Conservation (phyloP, 2,329 filamentous ascomycete genomes). For the Parafenestella ontariensis region DNA sequence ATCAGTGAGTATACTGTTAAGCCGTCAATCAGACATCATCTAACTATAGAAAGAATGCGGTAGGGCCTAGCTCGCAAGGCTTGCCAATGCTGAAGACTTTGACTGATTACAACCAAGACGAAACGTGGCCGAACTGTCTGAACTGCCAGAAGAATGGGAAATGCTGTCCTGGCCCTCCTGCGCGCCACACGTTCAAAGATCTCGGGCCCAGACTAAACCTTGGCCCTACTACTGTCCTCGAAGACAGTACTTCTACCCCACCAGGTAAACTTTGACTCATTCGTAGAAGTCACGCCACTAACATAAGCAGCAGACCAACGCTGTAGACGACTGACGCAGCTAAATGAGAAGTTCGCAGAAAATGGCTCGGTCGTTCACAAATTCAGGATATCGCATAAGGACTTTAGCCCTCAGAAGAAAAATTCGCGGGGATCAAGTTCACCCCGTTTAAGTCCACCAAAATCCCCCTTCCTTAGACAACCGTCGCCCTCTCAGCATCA, state of each 20-base stretch:
- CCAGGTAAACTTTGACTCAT: neutral
- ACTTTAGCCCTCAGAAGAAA: conserved; percentile 2
- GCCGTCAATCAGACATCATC: conserved; percentile 1
- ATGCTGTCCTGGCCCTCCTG: conserved; percentile 40
- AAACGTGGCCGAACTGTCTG: conserved; percentile 43
- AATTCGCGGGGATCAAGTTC: conserved; percentile 14
- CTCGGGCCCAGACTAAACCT: conserved; percentile 27
- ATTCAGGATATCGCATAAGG: conserved; percentile 32
- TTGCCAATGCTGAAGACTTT: conserved; percentile 4
- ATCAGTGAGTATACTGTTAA: conserved; percentile 31
- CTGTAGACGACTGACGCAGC: conserved; percentile 25
- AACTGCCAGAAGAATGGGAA: conserved; percentile 46
- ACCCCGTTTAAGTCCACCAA: conserved; percentile 18
- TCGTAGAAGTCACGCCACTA: neutral
- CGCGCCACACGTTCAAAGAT: conserved; percentile 23
- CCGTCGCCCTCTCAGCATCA: conserved; percentile 38
- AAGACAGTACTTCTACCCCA: neutral
- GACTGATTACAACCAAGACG: conserved; percentile 34
- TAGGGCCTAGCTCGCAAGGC: conserved; percentile 8
- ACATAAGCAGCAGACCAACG: conserved; percentile 15
- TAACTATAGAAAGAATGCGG: conserved; percentile 28
- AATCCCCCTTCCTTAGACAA: conserved; percentile 23
- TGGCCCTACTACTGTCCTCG: neutral
- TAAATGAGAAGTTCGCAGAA: conserved; percentile 27
- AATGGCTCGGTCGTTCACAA: conserved; percentile 39